A percentile compares a stretch with the other conserved stretches of the same genome.
Conservation (phyloP, 345 rosid species). For the Murraya paniculata region DNA sequence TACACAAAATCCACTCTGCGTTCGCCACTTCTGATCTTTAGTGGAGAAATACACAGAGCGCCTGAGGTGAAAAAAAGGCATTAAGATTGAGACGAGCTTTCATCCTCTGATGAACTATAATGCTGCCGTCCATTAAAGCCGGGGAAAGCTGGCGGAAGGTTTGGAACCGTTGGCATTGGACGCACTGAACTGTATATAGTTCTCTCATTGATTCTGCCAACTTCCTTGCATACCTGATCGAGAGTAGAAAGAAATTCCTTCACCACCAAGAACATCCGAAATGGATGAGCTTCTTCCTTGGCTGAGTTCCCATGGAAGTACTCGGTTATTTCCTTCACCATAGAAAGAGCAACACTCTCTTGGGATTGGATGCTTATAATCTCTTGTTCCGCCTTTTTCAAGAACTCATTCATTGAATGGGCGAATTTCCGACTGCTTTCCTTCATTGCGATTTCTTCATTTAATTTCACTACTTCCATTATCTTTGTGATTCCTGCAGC, state of each 20-base stretch:
- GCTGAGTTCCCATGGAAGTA: slow-evolving; percentile 87
- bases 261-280: slow-evolving; percentile 72
- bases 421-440: slow-evolving; percentile 45
- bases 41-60: neutral
- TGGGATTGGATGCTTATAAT: slow-evolving; percentile 51
- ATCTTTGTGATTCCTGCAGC: slow-evolving; percentile 53
- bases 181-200: slow-evolving; percentile 58
- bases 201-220: slow-evolving; percentile 80
- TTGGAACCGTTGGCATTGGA: slow-evolving; percentile 34
- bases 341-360: slow-evolving; percentile 39
- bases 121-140: slow-evolving; percentile 35
- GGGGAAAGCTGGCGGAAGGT: slow-evolving; percentile 46
- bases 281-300: slow-evolving; percentile 77
- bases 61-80: neutral
- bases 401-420: slow-evolving; percentile 59
- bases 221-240: slow-evolving; percentile 92
- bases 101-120: slow-evolving; percentile 37
- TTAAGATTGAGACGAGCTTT: slow-evolving; percentile 25
- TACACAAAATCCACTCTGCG: neutral
- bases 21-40: slow-evolving; percentile 1
- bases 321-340: slow-evolving; percentile 74
- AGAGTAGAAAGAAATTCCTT: slow-evolving; percentile 83
- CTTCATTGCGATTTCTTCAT: slow-evolving; percentile 26
- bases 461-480: slow-evolving; percentile 42
- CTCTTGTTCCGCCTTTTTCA: slow-evolving; percentile 68